These are phyloP conservation scores for Coleophoma eucalyptorum DNA, from an alignment of 2,329 filamentous ascomycete species.

Conservation along the genomic window DNA sequence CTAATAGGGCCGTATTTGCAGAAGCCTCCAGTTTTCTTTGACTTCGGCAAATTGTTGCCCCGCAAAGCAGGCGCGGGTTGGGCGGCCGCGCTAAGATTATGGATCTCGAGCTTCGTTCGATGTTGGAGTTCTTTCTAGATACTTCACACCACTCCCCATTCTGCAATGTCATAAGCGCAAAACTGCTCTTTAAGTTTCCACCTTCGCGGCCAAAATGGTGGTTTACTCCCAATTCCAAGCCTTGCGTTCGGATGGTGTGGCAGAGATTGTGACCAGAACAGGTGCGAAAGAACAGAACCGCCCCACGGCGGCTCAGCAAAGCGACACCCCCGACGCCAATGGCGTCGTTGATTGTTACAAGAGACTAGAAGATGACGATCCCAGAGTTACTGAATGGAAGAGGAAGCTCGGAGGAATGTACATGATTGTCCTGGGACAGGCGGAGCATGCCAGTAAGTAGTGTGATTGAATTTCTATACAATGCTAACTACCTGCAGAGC, in stretches of 20 bases:
- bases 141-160: too few species aligned
- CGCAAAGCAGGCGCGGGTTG: too few species aligned
- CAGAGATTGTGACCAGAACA: constrained; percentile 14
- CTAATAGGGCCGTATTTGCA: too few species aligned
- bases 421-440: constrained; percentile 40
- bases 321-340: constrained; percentile 45
- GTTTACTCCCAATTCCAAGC: constrained; percentile 19
- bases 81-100: too few species aligned
- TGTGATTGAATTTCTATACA: not conserved
- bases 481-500: not conserved
- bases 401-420: constrained; percentile 57
- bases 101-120: too few species aligned
- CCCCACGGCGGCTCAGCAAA: constrained; percentile 46
- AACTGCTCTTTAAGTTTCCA: too few species aligned
- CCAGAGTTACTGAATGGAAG: constrained; percentile 53
- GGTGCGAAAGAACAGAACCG: constrained; percentile 38
- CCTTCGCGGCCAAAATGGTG: constrained; percentile 11
- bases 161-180: too few species aligned
- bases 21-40: too few species aligned
- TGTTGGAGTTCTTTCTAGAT: too few species aligned
- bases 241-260: constrained; percentile 22
- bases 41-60: too few species aligned
- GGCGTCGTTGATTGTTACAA: constrained; percentile 52
- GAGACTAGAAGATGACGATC: constrained; percentile 42
- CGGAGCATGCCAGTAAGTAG: constrained; percentile 16